Conservation (phyloP, 805 yeast genomes). For the Pichia scutulata region DNA sequence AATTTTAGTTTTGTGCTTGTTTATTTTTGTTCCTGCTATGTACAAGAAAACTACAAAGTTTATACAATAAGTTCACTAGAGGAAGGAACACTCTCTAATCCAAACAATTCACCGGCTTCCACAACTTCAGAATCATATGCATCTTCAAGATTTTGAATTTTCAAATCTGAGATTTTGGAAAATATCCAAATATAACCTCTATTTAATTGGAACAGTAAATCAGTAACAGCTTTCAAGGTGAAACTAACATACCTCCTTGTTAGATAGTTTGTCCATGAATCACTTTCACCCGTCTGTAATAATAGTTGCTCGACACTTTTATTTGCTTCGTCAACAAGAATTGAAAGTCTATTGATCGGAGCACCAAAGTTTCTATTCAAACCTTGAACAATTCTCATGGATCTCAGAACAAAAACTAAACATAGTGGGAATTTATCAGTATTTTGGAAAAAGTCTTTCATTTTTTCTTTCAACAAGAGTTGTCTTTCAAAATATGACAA, state of each 20-base stretch:
- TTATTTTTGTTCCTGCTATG: neutral
- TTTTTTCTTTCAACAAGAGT: conserved; percentile 35
- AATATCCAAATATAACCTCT: conserved; percentile 7
- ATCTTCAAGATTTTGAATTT: conserved; percentile 36
- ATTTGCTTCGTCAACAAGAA: conserved; percentile 51
- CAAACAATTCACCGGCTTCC: conserved; percentile 36
- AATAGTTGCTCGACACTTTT: conserved; percentile 15
- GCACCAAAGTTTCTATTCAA: conserved; percentile 58
- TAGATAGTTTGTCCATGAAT: conserved; percentile 12
- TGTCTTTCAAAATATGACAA: conserved; percentile 36
- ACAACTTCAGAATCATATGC: conserved; percentile 36
- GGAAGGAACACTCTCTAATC: conserved; percentile 31
- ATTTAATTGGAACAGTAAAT: conserved; percentile 8
- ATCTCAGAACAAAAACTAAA: conserved; percentile 55
- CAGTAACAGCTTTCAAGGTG: conserved; percentile 12
- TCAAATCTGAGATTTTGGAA: conserved; percentile 2
- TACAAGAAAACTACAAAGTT: neutral
- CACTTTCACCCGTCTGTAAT: conserved; percentile 8
- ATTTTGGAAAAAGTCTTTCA: conserved; percentile 52
- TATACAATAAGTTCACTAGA: conserved; percentile 20
- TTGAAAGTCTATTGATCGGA: conserved; percentile 65
- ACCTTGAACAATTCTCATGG: conserved; percentile 70
- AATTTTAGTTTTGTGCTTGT: neutral
- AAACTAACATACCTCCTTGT: conserved; percentile 15
- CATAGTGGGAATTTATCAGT: conserved; percentile 60